Conservation (phyloP, 2,329 filamentous ascomycete species). For the Orbilia ellipsospora region DNA sequence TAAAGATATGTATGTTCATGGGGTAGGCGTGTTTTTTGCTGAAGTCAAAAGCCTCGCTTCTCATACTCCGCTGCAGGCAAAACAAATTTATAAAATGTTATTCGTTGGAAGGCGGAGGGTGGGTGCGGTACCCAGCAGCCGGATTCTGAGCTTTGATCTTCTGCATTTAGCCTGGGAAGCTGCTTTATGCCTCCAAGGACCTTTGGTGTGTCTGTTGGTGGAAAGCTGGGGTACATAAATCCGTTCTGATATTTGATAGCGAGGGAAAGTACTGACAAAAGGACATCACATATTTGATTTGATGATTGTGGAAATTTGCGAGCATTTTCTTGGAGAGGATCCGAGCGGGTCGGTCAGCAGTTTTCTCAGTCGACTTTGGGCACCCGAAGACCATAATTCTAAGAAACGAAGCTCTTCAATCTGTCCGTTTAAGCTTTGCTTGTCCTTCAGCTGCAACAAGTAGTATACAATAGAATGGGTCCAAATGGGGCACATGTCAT, state of each 20-base stretch:
- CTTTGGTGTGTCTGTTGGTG: conserved; percentile 17
- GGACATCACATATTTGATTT: too few relatives aligned
- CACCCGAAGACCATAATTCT: too few relatives aligned
- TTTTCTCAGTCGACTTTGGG: too few relatives aligned
- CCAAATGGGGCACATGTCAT: conserved; percentile 42
- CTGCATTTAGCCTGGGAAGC: conserved; percentile 53
- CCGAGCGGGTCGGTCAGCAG: too few relatives aligned
- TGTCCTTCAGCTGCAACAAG: conserved; percentile 8
- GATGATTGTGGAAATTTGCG: not conserved
- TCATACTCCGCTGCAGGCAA: conserved; percentile 9
- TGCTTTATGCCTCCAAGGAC: conserved; percentile 19
- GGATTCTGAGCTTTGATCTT: conserved; percentile 51
- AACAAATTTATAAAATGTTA: conserved; percentile 9
- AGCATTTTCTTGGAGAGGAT: not conserved
- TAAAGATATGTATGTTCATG: conserved; percentile 9
- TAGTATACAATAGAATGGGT: conserved; percentile 27
- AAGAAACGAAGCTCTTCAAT: not conserved
- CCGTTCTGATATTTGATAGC: not conserved
- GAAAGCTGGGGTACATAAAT: conserved; percentile 42
- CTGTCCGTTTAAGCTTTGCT: conserved; percentile 54
- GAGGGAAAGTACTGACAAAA: conserved; percentile 1
- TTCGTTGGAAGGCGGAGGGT: conserved; percentile 24
- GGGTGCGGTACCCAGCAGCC: conserved; percentile 11
- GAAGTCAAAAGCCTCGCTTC: conserved; percentile 37
- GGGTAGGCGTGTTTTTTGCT: conserved; percentile 18